Percentiles rank a stretch among this genome's conserved stretches.
Evolutionary conservation across 139 green algal species (phyloP).

Genomic region (Yamagishiella unicocca): DNA sequence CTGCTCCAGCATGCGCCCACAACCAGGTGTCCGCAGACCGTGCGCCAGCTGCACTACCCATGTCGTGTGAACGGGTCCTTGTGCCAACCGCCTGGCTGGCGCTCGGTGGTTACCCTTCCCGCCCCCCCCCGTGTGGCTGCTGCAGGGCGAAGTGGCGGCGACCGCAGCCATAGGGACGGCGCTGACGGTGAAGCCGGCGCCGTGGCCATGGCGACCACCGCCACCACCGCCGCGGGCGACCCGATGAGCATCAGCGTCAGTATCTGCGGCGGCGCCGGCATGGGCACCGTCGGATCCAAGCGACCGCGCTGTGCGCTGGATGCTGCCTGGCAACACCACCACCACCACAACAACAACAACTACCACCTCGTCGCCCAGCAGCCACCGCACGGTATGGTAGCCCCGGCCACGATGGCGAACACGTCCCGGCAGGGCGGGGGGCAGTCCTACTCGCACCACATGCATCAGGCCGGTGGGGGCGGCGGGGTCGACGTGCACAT

Average conservation of each 20-base stretch:
- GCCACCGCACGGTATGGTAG: background rate
- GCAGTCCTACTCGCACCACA: background rate
- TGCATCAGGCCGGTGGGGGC: background rate
- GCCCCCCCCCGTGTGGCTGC: background rate
- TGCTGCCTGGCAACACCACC: background rate
- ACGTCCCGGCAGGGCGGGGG: background rate
- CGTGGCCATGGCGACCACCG: constrained; percentile 19
- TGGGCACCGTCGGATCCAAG: constrained; percentile 23
- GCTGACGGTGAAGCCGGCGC: background rate
- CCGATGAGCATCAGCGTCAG: background rate
- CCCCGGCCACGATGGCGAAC: background rate
- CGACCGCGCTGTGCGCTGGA: background rate
- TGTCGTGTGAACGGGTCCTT: too few species aligned
- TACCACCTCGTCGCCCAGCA: background rate
- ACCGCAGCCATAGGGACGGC: background rate
- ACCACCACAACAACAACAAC: background rate
- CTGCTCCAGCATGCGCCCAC: background rate
- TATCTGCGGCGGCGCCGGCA: background rate
- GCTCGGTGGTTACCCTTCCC: background rate
- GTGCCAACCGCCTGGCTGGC: background rate
- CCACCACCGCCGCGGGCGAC: background rate
- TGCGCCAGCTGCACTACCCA: too few species aligned
- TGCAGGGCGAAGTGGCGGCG: background rate
- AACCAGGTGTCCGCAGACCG: background rate
- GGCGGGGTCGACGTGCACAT: background rate